Evolutionary conservation across 2,329 filamentous ascomycete genomes (phyloP), one percentile per base, ranked within the genome.

Genomic region (Sporothrix mexicana): DNA sequence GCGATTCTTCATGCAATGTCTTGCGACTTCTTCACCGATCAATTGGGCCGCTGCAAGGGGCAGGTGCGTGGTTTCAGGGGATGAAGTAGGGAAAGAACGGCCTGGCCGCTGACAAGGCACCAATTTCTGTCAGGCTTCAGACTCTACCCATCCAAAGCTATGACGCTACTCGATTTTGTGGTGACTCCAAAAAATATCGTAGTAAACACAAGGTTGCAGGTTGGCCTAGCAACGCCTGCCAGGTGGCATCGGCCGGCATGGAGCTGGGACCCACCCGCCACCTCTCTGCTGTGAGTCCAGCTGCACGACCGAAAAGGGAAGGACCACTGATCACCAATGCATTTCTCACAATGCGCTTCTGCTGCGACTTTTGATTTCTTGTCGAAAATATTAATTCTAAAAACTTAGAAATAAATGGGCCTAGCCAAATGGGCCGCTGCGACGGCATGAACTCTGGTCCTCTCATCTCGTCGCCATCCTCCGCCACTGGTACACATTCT

Each of bases 141-240:
- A 41, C 30, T 36, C 30, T 36, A 36, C 30, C 30, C 30, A 36
- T 4, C 30, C 30, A 36, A 36, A 36, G 30, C 61, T 66, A 66
- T 47, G 20, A 43, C 61, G 20, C 41, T 66, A 45, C 61, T 36
- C 30, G 20, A 64, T 0, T 61, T 45, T 25, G 13, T 15, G 61
- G 61, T 66, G 41, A 25, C 20, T 41, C 61, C 61, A 6, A 25
- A 66, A 47, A 57, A 72, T 45, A 9, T 53, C 23, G 20, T 51
- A 36, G 51, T 75, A 76, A 76, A 76, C 74, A 76, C 57, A 71
- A 51, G 62, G 71, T 25, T 67, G 45, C 53, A 1, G 30, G 74
- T 75, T 75, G 69, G 72, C 72, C 12, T 17, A 59, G 74, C 74
- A 75, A 74, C 74, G 45, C 13, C 72, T 30, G 43, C 23, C 67